Percentiles rank a stretch among this genome's conserved stretches.
Evolutionary conservation across 1,139 yeast species (phyloP).

Genomic region (Suhomyces guaymorum): DNA sequence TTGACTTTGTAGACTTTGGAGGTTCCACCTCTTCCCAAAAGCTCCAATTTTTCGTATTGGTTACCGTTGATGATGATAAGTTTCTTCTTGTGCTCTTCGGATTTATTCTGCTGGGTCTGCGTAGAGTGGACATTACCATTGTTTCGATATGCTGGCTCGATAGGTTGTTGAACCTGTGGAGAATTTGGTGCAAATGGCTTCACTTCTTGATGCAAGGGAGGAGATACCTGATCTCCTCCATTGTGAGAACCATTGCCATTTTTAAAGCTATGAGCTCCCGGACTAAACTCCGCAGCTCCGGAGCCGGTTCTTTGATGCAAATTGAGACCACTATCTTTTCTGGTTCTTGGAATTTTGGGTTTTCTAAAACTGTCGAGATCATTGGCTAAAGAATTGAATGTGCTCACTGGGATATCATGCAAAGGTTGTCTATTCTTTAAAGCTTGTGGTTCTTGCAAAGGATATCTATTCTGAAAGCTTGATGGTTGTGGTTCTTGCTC

Average conservation of each 20-base stretch:
- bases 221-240: constrained; percentile 7
- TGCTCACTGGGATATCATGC: constrained; percentile 19
- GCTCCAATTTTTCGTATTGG: constrained; percentile 72
- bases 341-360: constrained; percentile 24
- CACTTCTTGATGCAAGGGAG: constrained; percentile 2
- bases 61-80: constrained; percentile 52
- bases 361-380: constrained; percentile 25
- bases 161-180: background rate
- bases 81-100: constrained; percentile 28
- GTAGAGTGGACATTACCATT: too few species aligned
- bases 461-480: too few species aligned
- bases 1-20: constrained; percentile 88
- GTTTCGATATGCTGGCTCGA: constrained; percentile 1
- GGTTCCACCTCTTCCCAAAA: constrained; percentile 90
- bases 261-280: too few species aligned
- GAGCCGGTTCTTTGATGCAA: background rate
- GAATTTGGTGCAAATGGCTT: too few species aligned
- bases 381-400: constrained; percentile 13
- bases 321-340: constrained; percentile 4
- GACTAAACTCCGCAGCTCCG: too few species aligned
- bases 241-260: background rate
- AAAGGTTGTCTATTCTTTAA: constrained; percentile 21
- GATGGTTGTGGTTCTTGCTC: background rate
- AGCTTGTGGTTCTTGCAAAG: too few species aligned
- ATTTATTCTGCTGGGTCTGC: too few species aligned